Conservation (phyloP, 495 filamentous ascomycete genomes). For the Aspergillus indologenus region DNA sequence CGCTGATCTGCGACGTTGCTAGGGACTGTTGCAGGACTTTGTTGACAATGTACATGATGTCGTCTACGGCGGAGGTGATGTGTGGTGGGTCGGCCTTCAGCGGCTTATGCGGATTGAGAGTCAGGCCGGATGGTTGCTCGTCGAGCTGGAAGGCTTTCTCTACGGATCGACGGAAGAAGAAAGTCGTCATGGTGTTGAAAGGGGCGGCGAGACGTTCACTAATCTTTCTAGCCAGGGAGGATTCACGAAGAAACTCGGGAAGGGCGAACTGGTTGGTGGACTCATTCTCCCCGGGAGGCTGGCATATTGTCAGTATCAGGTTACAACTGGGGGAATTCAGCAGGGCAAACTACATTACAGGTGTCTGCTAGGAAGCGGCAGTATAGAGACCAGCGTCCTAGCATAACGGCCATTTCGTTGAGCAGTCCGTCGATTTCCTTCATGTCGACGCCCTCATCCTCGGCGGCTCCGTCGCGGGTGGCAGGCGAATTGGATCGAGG, state of each 20-base stretch:
- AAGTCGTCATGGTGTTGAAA: conserved; percentile 85
- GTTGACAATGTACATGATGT: conserved; percentile 98
- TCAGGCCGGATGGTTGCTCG: conserved; percentile 78
- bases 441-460: conserved; percentile 93
- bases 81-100: conserved; percentile 75
- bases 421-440: conserved; percentile 87
- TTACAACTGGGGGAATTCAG: conserved; percentile 8
- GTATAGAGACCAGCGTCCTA: conserved; percentile 90
- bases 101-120: conserved; percentile 64
- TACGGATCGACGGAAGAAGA: conserved; percentile 93
- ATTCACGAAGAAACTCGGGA: conserved; percentile 70
- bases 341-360: conserved; percentile 58
- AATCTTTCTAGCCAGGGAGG: conserved; percentile 73
- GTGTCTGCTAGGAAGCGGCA: conserved; percentile 83
- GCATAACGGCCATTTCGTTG: conserved; percentile 84
- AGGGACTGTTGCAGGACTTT: conserved; percentile 82
- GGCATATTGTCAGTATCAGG: conserved; percentile 19
- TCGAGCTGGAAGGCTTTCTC: conserved; percentile 99
- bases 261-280: conserved; percentile 32
- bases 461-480: conserved; percentile 49
- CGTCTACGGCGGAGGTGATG: conserved; percentile 93
- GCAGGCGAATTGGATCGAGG: conserved; percentile 64
- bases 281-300: conserved; percentile 27
- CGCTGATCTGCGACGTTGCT: conserved; percentile 73
- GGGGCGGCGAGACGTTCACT: conserved; percentile 65